A percentile compares a stretch with the other conserved stretches of the same genome.
Evolutionary conservation across 1,139 yeast genomes (phyloP).

Genomic region (Hemisphaericaspora lyxosophila): DNA sequence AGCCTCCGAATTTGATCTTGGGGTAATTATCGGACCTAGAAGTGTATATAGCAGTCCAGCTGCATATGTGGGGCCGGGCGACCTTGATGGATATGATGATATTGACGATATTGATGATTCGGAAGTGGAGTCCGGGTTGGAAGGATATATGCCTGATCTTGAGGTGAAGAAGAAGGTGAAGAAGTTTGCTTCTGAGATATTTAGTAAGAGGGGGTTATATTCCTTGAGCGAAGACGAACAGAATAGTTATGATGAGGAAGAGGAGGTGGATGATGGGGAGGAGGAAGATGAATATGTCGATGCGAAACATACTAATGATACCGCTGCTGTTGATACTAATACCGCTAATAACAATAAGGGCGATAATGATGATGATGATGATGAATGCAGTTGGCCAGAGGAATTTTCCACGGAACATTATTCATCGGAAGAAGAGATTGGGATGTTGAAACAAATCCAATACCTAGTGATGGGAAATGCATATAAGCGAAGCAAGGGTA

Average conservation of each 20-base stretch:
- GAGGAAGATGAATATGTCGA: too few species aligned
- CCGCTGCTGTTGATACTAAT: too few species aligned
- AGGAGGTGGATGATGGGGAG: slow-evolving; percentile 18
- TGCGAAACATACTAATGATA: too few species aligned
- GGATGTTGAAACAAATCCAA: slow-evolving; percentile 37
- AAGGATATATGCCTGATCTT: slow-evolving; percentile 6
- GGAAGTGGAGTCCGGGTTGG: slow-evolving; percentile 11
- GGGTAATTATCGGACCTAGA: slow-evolving; percentile 5
- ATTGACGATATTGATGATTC: slow-evolving; percentile 15
- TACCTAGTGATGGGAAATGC: slow-evolving; percentile 37
- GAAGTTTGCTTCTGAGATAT: slow-evolving; percentile 41
- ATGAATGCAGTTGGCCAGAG: slow-evolving; percentile 15
- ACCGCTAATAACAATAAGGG: too few species aligned
- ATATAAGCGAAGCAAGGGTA: slow-evolving; percentile 19
- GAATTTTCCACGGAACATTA: slow-evolving; percentile 10
- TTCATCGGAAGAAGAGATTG: slow-evolving; percentile 20
- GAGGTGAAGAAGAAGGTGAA: slow-evolving; percentile 19
- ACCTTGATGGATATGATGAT: slow-evolving; percentile 17
- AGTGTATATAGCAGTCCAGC: slow-evolving; percentile 7
- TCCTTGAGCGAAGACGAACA: slow-evolving; percentile 5
- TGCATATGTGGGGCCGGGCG: not conserved
- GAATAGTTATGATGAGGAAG: slow-evolving; percentile 10
- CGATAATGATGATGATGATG: slow-evolving; percentile 17
- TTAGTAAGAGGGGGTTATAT: slow-evolving; percentile 15
- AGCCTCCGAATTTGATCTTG: not conserved